Conservation (phyloP, 202 grass and related monocot genomes). For the Hordeum pubiflorum region DNA sequence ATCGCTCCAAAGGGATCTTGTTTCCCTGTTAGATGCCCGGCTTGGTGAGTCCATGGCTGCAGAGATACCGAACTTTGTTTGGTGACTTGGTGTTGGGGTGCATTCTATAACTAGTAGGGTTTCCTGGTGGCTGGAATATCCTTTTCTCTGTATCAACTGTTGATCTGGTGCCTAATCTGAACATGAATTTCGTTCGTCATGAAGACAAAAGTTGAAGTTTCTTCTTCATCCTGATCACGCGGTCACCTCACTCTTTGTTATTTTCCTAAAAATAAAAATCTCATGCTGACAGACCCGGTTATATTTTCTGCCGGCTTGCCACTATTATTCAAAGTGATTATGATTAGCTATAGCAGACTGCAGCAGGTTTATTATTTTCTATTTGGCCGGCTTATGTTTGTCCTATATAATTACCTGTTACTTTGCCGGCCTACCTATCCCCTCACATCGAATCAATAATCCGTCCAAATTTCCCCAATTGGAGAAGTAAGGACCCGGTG, state of each 20-base stretch:
- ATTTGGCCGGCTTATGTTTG: conserved; percentile 9
- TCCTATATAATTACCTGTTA: neutral
- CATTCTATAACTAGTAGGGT: neutral
- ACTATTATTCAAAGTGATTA: neutral
- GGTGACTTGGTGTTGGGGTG: neutral
- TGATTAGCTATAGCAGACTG: neutral
- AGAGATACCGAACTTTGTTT: neutral
- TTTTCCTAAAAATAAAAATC: neutral
- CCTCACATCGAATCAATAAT: neutral
- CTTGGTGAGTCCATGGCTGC: neutral
- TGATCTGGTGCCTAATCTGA: neutral
- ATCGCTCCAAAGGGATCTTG: neutral
- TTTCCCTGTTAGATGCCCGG: neutral
- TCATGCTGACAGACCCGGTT: neutral
- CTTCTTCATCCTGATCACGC: neutral
- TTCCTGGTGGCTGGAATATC: neutral
- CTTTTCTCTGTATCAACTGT: neutral
- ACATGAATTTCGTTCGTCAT: neutral
- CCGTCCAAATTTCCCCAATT: neutral
- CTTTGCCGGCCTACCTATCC: conserved; percentile 1
- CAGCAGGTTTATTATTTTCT: neutral
- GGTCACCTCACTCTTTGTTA: neutral
- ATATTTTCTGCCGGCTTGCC: neutral
- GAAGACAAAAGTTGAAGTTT: neutral
- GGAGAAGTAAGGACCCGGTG: neutral